These are phyloP conservation scores for Cytospora paraplurivora DNA, from an alignment of 2,329 filamentous ascomycete species.

Conservation along the genomic window DNA sequence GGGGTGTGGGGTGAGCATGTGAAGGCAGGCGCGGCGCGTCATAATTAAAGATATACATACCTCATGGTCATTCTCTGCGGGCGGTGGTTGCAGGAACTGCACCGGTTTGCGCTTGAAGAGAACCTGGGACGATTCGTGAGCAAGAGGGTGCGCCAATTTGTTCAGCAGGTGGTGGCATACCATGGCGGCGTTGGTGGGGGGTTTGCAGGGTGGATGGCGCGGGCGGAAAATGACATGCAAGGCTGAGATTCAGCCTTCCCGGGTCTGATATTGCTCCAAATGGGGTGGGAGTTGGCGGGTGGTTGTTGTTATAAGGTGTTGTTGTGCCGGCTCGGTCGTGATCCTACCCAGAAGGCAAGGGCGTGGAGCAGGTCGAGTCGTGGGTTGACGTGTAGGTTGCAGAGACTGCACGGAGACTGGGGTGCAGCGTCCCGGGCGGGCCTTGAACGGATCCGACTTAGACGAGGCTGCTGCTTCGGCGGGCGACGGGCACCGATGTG, in stretches of 20 bases:
- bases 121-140: constrained; percentile 60
- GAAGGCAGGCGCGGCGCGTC: constrained; percentile 24
- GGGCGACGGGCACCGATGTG: constrained; percentile 13
- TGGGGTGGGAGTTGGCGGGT: constrained; percentile 35
- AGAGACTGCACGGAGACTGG: constrained; percentile 29
- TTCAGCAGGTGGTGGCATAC: constrained; percentile 35
- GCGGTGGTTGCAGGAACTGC: constrained; percentile 71
- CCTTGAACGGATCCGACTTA: constrained; percentile 28
- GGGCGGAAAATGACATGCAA: constrained; percentile 42
- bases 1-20: constrained; percentile 29
- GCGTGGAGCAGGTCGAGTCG: constrained; percentile 28
- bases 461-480: constrained; percentile 29
- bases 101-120: constrained; percentile 96
- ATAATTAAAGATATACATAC: constrained; percentile 51
- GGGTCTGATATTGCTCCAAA: constrained; percentile 34
- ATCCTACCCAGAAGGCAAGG: constrained; percentile 21
- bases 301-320: constrained; percentile 33
- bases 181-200: constrained; percentile 36
- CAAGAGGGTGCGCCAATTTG: constrained; percentile 31
- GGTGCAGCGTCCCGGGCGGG: constrained; percentile 27
- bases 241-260: constrained; percentile 44
- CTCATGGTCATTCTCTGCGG: constrained; percentile 80
- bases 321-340: constrained; percentile 31
- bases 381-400: constrained; percentile 29
- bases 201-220: constrained; percentile 28